Conservation (phyloP, 2,329 filamentous ascomycete genomes). For the Graphilbum sp. region DNA sequence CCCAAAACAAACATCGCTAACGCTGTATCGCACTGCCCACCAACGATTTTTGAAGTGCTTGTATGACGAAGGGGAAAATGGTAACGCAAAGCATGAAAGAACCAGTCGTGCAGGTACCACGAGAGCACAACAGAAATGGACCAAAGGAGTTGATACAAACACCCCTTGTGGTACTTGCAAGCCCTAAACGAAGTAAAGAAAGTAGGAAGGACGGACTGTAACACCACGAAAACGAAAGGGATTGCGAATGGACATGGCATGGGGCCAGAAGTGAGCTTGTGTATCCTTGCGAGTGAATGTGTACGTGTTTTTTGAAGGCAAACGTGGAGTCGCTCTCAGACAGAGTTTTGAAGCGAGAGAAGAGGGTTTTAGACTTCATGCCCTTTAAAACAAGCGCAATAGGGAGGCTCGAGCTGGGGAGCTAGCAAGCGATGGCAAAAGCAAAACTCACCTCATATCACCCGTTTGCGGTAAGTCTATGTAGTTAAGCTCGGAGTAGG, state of each 20-base stretch:
- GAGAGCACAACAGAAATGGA: constrained; percentile 16
- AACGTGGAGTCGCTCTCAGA: too few relatives aligned
- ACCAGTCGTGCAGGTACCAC: constrained; percentile 11
- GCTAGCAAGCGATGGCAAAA: too few relatives aligned
- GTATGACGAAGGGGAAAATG: constrained; percentile 6
- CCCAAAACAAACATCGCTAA: constrained; percentile 13
- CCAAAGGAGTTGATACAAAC: constrained; percentile 7
- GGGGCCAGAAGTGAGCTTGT: background rate
- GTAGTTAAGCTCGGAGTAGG: background rate
- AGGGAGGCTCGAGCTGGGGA: too few relatives aligned
- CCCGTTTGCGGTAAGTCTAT: background rate
- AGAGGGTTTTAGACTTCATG: too few relatives aligned
- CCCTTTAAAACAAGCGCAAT: too few relatives aligned
- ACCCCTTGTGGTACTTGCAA: constrained; percentile 4
- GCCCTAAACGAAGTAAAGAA: background rate
- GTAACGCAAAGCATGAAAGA: constrained; percentile 21
- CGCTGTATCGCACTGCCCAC: constrained; percentile 20
- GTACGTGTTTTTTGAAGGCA: background rate
- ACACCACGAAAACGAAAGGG: background rate
- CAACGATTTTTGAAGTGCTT: constrained; percentile 10
- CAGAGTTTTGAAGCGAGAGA: too few relatives aligned
- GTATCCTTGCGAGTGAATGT: background rate
- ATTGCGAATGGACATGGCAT: background rate
- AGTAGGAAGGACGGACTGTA: background rate
- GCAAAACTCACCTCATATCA: background rate